Conservation (phyloP, 2,329 filamentous ascomycete genomes). For the Ceratocystis smalleyi region DNA sequence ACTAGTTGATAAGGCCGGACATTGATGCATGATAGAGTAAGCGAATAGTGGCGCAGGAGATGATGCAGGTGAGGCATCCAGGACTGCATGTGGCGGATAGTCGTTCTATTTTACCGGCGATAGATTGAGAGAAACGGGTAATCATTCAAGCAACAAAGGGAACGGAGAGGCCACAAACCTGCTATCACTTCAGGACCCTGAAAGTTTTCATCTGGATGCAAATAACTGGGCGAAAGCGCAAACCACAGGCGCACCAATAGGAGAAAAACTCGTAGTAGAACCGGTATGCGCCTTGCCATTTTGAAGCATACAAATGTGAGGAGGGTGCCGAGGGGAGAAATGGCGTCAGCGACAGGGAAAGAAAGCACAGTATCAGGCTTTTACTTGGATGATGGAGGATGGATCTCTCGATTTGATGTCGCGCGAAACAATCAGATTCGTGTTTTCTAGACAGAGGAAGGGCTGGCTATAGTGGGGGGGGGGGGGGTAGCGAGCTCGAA, state of each 20-base stretch:
- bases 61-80: neutral
- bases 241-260: constrained; percentile 84
- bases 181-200: constrained; percentile 95
- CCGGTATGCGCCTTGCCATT: constrained; percentile 14
- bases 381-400: neutral
- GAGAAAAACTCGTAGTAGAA: constrained; percentile 41
- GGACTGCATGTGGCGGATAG: neutral
- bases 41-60: neutral
- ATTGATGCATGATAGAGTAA: neutral
- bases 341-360: neutral
- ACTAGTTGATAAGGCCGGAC: neutral
- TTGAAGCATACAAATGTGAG: neutral
- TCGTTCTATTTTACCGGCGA: neutral
- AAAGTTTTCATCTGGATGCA: constrained; percentile 98
- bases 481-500: neutral
- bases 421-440: neutral
- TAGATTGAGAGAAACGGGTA: neutral
- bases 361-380: neutral
- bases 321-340: neutral
- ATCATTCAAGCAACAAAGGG: neutral
- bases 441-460: neutral
- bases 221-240: constrained; percentile 83
- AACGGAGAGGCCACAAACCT: constrained; percentile 41
- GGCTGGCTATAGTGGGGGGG: neutral
- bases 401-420: neutral